These are phyloP conservation scores for Miscanthus sacchariflorus DNA, from an alignment of 202 grass and related monocot genomes.

Conservation along the genomic window DNA sequence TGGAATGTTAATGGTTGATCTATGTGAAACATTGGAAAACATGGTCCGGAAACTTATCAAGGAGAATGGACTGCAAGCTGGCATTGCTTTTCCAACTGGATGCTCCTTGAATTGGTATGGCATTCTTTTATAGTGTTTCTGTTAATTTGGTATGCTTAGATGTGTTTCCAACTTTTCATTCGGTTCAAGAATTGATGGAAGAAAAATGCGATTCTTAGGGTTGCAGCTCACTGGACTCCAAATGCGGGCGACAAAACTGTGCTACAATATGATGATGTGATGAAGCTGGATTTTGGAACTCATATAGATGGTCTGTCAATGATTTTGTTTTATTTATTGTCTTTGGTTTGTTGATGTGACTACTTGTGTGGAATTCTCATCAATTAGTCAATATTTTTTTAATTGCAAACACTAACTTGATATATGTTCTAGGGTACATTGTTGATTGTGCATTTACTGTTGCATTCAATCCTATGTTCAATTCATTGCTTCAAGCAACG, in stretches of 20 bases:
- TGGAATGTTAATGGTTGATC: constrained; percentile 81
- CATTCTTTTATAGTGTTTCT: constrained; percentile 14
- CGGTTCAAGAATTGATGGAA: constrained; percentile 33
- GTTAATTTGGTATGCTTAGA: not conserved
- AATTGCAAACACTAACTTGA: constrained; percentile 27
- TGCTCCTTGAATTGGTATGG: constrained; percentile 97
- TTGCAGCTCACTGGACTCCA: constrained; percentile 98
- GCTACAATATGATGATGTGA: constrained; percentile 98
- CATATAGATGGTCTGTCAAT: constrained; percentile 82
- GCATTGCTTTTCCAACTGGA: constrained; percentile 98
- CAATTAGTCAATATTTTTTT: constrained; percentile 16
- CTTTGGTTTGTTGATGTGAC: not conserved
- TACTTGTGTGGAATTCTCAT: constrained; percentile 9
- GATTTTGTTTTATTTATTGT: constrained; percentile 38
- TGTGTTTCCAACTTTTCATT: not conserved
- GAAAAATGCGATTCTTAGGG: constrained; percentile 61
- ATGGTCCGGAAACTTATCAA: constrained; percentile 94
- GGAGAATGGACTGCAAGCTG: constrained; percentile 97
- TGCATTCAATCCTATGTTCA: constrained; percentile 95
- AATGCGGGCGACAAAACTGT: constrained; percentile 97
- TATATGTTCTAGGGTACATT: constrained; percentile 62
- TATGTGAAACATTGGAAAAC: constrained; percentile 87
- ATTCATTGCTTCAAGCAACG: constrained; percentile 91
- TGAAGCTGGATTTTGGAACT: constrained; percentile 99
- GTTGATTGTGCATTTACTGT: constrained; percentile 97